Conservation (phyloP, 257 asterid genomes). For the Anisodus tanguticus region DNA sequence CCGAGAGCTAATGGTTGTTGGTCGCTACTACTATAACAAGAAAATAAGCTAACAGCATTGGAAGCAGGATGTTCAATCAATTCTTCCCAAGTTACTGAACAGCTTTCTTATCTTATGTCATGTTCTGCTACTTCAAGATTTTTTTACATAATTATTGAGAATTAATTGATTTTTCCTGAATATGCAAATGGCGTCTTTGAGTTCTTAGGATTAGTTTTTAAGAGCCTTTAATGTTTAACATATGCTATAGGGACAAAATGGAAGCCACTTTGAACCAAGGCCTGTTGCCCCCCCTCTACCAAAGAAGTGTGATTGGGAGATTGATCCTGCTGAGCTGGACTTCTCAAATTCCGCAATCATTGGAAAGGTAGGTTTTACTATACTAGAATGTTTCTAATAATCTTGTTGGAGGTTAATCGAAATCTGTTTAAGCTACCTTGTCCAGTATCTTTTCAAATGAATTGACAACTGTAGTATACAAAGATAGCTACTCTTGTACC, state of each 20-base stretch:
- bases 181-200: neutral
- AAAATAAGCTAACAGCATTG: neutral
- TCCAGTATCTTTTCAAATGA: constrained; percentile 13
- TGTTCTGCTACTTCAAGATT: constrained; percentile 8
- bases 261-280: constrained; percentile 97
- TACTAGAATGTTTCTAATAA: neutral
- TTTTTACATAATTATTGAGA: constrained; percentile 23
- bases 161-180: neutral
- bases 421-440: constrained; percentile 9
- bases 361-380: constrained; percentile 71
- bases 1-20: neutral
- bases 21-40: neutral
- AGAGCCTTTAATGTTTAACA: neutral
- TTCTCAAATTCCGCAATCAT: constrained; percentile 69
- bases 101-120: neutral
- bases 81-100: neutral
- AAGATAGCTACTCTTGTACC: neutral
- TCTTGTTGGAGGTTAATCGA: constrained; percentile 10
- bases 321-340: constrained; percentile 90
- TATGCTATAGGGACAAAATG: constrained; percentile 83
- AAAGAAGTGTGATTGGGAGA: constrained; percentile 98
- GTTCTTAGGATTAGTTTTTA: neutral
- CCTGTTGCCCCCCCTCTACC: constrained; percentile 92
- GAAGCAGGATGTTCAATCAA: neutral
- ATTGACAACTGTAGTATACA: neutral